Conservation (phyloP, 225 moss, liverwort and hornwort species). For the Straminergon stramineum region DNA sequence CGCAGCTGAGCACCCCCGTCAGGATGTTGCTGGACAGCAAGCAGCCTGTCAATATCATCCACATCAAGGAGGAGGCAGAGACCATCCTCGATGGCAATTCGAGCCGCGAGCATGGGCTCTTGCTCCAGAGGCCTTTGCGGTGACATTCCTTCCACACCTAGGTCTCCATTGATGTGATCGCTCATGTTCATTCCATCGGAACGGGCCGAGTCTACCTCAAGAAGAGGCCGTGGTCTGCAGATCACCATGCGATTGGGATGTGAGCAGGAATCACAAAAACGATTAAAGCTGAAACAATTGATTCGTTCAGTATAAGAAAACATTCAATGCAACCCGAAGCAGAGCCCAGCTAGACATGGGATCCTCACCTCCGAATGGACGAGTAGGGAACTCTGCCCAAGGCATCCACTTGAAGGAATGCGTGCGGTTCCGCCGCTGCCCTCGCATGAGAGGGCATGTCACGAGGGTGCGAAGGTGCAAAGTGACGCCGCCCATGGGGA, state of each 20-base stretch:
- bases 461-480: conserved; percentile 82
- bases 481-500: conserved; percentile 75
- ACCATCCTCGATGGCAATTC: conserved; percentile 95
- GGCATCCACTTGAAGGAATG: conserved; percentile 93
- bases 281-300: not conserved
- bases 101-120: conserved; percentile 96
- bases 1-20: conserved; percentile 78
- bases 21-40: conserved; percentile 57
- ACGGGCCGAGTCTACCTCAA: conserved; percentile 65
- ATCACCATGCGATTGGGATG: not conserved
- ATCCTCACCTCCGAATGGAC: conserved; percentile 63
- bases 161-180: conserved; percentile 44
- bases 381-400: conserved; percentile 92
- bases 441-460: conserved; percentile 92
- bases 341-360: not conserved
- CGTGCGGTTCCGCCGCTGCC: conserved; percentile 85
- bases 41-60: conserved; percentile 86
- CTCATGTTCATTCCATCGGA: conserved; percentile 37
- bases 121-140: conserved; percentile 82
- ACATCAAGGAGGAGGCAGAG: conserved; percentile 91
- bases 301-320: not conserved
- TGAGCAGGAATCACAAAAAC: not conserved
- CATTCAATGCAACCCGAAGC: no score
- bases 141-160: conserved; percentile 42
- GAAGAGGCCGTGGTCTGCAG: conserved; percentile 79